Evolutionary conservation across 176 grass and related monocot species (phyloP).

Genomic region (Juncus inflexus): DNA sequence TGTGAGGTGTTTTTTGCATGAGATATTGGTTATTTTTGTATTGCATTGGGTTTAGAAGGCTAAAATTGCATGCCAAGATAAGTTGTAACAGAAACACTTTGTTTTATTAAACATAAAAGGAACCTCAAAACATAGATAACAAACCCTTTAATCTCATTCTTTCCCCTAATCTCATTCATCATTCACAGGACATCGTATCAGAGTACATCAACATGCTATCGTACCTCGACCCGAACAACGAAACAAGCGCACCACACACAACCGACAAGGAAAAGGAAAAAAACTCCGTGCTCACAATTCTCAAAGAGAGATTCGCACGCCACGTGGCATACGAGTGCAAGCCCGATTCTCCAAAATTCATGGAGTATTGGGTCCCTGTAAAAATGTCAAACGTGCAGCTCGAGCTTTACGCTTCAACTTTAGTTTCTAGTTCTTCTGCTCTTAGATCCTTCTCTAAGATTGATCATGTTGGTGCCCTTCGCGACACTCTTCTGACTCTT

Average conservation of each 20-base stretch:
- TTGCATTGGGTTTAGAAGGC: too few relatives aligned
- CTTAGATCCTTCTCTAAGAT: constrained; percentile 73
- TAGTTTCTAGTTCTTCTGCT: constrained; percentile 63
- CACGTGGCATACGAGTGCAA: constrained; percentile 61
- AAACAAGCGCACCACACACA: constrained; percentile 4
- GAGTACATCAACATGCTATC: constrained; percentile 74
- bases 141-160: too few relatives aligned
- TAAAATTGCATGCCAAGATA: too few relatives aligned
- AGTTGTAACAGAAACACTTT: too few relatives aligned
- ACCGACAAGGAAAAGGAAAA: constrained; percentile 35
- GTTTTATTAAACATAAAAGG: too few relatives aligned
- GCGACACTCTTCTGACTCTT: constrained; percentile 62
- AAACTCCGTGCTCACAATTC: constrained; percentile 35
- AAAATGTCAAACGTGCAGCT: constrained; percentile 72
- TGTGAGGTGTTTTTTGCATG: too few relatives aligned
- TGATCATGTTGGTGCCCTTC: constrained; percentile 75
- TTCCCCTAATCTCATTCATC: constrained; percentile 11
- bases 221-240: constrained; percentile 55
- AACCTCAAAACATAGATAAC: too few relatives aligned
- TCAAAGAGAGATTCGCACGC: constrained; percentile 53
- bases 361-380: constrained; percentile 87
- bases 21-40: too few relatives aligned
- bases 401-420: constrained; percentile 69
- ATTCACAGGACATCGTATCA: constrained; percentile 67
- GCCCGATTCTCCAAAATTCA: constrained; percentile 63